phyloP scores from a whole-genome alignment of 331 rosid genomes.

The Stylosanthes scabra region DNA sequence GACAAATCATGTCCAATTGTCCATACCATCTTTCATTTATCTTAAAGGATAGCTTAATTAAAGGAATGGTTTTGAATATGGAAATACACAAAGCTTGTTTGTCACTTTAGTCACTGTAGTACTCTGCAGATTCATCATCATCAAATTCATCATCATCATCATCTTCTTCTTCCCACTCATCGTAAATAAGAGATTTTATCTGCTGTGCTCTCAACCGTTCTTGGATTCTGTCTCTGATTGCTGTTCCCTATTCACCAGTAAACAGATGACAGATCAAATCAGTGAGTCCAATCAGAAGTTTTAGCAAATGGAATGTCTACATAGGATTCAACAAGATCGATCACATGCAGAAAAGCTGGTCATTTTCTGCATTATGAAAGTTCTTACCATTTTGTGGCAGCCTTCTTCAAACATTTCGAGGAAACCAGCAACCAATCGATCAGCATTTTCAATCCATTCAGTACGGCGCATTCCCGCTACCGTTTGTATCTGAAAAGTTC shows the following conservation, averaged over 20 bases:
- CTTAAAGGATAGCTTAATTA: slow-evolving; percentile 16
- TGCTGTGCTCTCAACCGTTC: slow-evolving; percentile 66
- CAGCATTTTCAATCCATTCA: slow-evolving; percentile 98
- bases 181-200: slow-evolving; percentile 51
- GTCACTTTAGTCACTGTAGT: slow-evolving; percentile 41
- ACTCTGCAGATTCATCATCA: slow-evolving; percentile 56
- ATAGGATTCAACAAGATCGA: slow-evolving; percentile 30
- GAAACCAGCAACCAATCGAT: slow-evolving; percentile 95
- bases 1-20: slow-evolving; percentile 1
- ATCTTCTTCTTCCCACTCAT: slow-evolving; percentile 58
- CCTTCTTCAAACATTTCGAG: slow-evolving; percentile 99
- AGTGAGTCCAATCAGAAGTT: slow-evolving; percentile 2
- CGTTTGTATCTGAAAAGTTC: slow-evolving; percentile 71
- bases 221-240: slow-evolving; percentile 88
- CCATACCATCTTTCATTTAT: slow-evolving; percentile 24
- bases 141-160: slow-evolving; percentile 47
- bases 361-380: slow-evolving; percentile 8
- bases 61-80: slow-evolving; percentile 18
- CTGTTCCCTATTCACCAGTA: slow-evolving; percentile 70
- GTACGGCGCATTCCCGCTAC: slow-evolving; percentile 83
- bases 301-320: slow-evolving; percentile 16
- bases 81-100: slow-evolving; percentile 32
- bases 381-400: slow-evolving; percentile 91
- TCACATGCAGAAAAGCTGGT: slow-evolving; percentile 3
- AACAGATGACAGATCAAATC: slow-evolving; percentile 14